Percentiles rank a stretch among this genome's conserved stretches.
These are phyloP conservation scores for Claviceps maximensis DNA, from an alignment of 2,329 filamentous ascomycete species.

Conservation along the genomic window DNA sequence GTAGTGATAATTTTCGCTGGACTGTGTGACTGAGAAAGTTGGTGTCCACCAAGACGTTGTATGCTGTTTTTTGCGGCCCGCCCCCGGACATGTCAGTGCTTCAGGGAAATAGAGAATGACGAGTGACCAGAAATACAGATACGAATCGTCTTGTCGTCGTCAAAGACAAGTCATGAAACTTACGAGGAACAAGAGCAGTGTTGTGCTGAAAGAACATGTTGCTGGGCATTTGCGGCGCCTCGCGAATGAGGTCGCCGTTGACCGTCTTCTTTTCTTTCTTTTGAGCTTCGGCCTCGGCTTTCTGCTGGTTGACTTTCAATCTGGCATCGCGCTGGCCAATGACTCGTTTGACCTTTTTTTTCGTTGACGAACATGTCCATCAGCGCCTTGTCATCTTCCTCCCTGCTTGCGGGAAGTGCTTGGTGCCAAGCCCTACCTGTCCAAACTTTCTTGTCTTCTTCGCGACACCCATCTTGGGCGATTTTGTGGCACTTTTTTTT, in stretches of 20 bases:
- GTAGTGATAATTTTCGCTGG: conserved; percentile 75
- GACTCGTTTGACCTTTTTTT: conserved; percentile 59
- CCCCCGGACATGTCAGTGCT: neutral
- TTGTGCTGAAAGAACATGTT: conserved; percentile 85
- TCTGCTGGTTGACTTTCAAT: conserved; percentile 67
- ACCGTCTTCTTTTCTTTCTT: conserved; percentile 46
- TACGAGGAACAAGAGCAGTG: conserved; percentile 58
- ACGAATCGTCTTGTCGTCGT: too few species aligned
- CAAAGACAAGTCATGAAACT: neutral
- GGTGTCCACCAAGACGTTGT: conserved; percentile 62
- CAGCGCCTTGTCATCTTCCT: neutral
- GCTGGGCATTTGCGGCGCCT: conserved; percentile 71
- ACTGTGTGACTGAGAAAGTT: conserved; percentile 89
- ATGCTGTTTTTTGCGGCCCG: conserved; percentile 3
- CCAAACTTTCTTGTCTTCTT: conserved; percentile 92
- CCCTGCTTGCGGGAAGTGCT: conserved; percentile 2
- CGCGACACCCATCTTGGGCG: conserved; percentile 59
- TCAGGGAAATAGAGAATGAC: too few species aligned
- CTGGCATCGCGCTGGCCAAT: conserved; percentile 71
- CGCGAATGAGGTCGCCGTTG: conserved; percentile 52
- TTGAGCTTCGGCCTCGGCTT: conserved; percentile 44
- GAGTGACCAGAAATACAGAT: too few species aligned
- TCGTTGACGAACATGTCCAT: neutral
- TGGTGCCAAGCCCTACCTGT: conserved; percentile 31
- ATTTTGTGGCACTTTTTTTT: neutral